Base-by-base conservation (phyloP, 202 grass and related monocot genomes). In the Eragrostis tef region DNA sequence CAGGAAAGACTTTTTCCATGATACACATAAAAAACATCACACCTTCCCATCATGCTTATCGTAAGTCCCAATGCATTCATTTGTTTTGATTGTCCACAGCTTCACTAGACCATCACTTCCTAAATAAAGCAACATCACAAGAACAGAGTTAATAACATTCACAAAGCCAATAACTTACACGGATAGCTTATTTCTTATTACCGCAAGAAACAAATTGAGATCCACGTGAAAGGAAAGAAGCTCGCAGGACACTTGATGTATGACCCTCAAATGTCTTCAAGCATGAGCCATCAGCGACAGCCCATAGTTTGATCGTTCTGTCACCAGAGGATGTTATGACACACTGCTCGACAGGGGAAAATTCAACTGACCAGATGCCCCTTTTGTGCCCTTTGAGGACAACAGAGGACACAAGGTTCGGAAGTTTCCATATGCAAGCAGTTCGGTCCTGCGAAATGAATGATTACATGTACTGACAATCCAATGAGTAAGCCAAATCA, bases 1-100 rank as follows among this genome's bases (percentile, higher is more conserved):
- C 34, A 75, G 26, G 1, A 42, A 51, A 61, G 26, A 81, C 15
- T 19, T 13, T 47, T 80, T 20, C 4, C 4, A 9, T 70, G 50
- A 81, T 70, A 56, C 6, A 19, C 64, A 47, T 3, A 0, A 34
- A 64, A 71, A 6, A 41, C 64, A 77, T 15, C 67, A 36, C 85
- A 98, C 92, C 88, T 98, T 98, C 20, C 90, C 95, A 85, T 98
- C 95, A 81, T 98, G 95, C 54, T 95, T 88, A 85, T 98, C 95
- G 81, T 95, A 98, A 69, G 92, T 98, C 85, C 80, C 87, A 81
- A 98, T 75, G 76, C 95, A 95, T 71, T 98, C 95, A 83, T 90
- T 95, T 71, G 88, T 91, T 79, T 90, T 98, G 53, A 98, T 86
- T 17, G 88, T 93, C 95, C 95, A 98, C 58, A 98, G 69, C 64